Percentiles rank a stretch among this genome's conserved stretches.
These are phyloP conservation scores for Porogramme epimiltina DNA, from an alignment of 1,284 basidiomycete genomes.

Conservation along the genomic window DNA sequence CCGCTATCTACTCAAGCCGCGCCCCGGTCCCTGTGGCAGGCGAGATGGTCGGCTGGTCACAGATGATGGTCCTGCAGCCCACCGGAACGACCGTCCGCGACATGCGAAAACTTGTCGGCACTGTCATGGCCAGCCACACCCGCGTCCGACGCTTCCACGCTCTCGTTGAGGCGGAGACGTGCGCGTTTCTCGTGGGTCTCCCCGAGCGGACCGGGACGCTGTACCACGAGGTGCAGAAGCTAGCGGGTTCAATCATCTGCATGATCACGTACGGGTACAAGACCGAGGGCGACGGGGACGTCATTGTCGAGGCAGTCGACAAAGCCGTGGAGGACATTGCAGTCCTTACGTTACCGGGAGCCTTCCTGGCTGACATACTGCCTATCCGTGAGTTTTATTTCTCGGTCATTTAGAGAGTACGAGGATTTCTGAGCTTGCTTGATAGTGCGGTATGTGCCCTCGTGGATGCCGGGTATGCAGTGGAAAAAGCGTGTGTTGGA, in stretches of 20 bases:
- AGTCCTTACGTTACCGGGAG: slow-evolving; percentile 27
- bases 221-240: slow-evolving; percentile 27
- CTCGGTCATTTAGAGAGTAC: too few species aligned
- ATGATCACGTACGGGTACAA: slow-evolving; percentile 38
- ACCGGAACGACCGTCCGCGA: slow-evolving; percentile 65
- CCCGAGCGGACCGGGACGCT: slow-evolving; percentile 23
- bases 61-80: slow-evolving; percentile 58
- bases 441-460: slow-evolving; percentile 27
- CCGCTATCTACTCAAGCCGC: slow-evolving; percentile 66
- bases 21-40: slow-evolving; percentile 41
- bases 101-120: slow-evolving; percentile 45
- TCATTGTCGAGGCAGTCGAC: slow-evolving; percentile 34
- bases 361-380: slow-evolving; percentile 34
- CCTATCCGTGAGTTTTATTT: slow-evolving; percentile 33
- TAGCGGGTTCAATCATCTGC: slow-evolving; percentile 35
- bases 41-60: slow-evolving; percentile 69
- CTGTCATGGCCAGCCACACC: slow-evolving; percentile 30
- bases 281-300: slow-evolving; percentile 31
- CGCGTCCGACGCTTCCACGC: slow-evolving; percentile 27
- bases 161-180: slow-evolving; percentile 28
- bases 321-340: slow-evolving; percentile 31
- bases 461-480: slow-evolving; percentile 32
- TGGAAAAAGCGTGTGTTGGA: slow-evolving; percentile 24
- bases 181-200: slow-evolving; percentile 24
- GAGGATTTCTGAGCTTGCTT: too few species aligned